These are phyloP conservation scores for Dissophora ornata DNA, from an alignment of 192 early-diverging fungal genomes.

Conservation along the genomic window DNA sequence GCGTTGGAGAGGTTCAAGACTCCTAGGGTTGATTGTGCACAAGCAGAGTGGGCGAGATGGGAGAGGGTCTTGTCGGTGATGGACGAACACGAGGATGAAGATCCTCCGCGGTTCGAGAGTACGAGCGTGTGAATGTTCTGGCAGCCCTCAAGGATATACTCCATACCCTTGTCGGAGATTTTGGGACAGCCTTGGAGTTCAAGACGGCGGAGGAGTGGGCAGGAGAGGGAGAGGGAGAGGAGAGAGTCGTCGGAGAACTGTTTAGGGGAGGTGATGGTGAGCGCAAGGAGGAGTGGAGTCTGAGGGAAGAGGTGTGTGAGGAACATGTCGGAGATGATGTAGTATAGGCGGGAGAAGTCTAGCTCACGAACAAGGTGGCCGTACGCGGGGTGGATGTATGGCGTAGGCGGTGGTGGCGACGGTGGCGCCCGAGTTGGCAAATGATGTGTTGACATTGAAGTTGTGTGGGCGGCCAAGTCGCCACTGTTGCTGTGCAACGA, in stretches of 20 bases:
- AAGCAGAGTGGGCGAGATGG: not conserved
- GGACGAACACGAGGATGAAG: not conserved
- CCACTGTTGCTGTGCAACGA: not conserved
- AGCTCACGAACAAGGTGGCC: slow-evolving; percentile 19
- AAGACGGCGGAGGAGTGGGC: not conserved
- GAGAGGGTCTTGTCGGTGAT: slow-evolving; percentile 7
- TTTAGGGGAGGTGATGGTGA: slow-evolving; percentile 32
- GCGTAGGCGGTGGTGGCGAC: not conserved
- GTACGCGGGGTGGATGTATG: slow-evolving; percentile 4
- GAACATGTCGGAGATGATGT: slow-evolving; percentile 50
- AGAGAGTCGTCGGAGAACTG: slow-evolving; percentile 49
- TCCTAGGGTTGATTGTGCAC: not conserved
- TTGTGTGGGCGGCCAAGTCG: not conserved
- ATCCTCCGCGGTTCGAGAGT: not conserved
- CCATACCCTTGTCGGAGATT: slow-evolving; percentile 29
- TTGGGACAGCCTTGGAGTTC: slow-evolving; percentile 23
- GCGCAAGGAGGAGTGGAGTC: slow-evolving; percentile 4
- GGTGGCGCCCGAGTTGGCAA: too few species aligned
- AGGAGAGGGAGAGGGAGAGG: slow-evolving; percentile 6
- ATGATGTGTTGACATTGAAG: not conserved
- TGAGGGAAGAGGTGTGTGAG: slow-evolving; percentile 25
- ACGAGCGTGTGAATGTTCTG: not conserved
- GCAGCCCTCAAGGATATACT: slow-evolving; percentile 4
- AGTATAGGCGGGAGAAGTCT: slow-evolving; percentile 46
- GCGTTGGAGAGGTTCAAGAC: slow-evolving; percentile 8